Base-by-base conservation (phyloP, 2,329 filamentous ascomycete species). In the Colletotrichum lentis region DNA sequence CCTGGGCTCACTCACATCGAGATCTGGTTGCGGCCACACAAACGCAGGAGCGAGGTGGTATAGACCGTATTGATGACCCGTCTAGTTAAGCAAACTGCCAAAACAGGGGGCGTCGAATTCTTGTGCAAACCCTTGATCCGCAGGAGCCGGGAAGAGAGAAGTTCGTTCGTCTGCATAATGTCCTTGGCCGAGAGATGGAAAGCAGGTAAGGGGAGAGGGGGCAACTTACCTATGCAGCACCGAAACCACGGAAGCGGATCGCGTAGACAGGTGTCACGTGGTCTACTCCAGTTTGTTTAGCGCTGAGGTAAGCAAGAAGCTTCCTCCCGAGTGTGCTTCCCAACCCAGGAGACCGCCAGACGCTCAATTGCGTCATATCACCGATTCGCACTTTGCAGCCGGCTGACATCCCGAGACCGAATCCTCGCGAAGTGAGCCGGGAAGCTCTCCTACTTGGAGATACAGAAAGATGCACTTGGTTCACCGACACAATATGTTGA, bases 1-100 rank as follows among this genome's bases (percentile, higher is more conserved):
- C 65, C 65, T 68, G 65, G 62, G 50, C 62, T 59, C 11, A 55
- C 44, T 65, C 65, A 49, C 65, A 68, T 65, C 62, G 65, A 68
- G 65, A 65, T 68, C 62, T 68, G 55, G 24, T 47, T 55, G 56
- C 55, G 55, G 27, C 55, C 65, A 65, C 20, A 53, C 49, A 16
- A 39, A 35, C 37, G 37, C 20, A 35, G 31, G 31, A 35, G 31
- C 31, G 31, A 35, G 31, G 31, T 35, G 31, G 7, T 35, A 35
- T 8, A 10, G 31, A 35, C 31, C 31, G 31, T 35, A 3, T 35
- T 35, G 31, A 35, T 35, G 31, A 35, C 31, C 31, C 31, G 31
- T 35, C 8, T 35, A 35, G 8, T 35, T 3, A 35, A 35, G 31
- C 31, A 35, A 35, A 35, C 8, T 35, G 31, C 3, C 8, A 10